phyloP scores from a whole-genome alignment of 306 rosid species.

The Arachis hypogaea region DNA sequence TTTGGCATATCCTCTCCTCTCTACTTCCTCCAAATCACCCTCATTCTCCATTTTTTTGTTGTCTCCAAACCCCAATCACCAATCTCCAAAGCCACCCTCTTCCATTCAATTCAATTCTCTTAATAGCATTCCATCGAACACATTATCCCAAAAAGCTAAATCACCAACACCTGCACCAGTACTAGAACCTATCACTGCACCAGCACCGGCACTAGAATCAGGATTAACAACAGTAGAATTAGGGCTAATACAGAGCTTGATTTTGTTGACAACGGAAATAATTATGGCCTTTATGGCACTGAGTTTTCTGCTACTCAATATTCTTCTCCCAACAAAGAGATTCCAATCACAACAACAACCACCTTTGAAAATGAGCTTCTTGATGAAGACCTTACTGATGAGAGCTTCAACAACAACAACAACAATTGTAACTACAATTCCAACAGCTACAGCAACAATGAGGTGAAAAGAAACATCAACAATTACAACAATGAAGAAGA shows the following conservation, averaged over 20 bases:
- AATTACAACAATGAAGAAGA: slow-evolving; percentile 28
- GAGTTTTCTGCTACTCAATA: slow-evolving; percentile 29
- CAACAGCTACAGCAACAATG: slow-evolving; percentile 5
- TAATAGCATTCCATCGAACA: too few species aligned
- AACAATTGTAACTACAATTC: slow-evolving; percentile 36
- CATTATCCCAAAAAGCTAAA: neutral
- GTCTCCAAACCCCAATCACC: too few species aligned
- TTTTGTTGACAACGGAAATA: slow-evolving; percentile 44
- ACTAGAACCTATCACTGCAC: neutral
- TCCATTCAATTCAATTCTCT: too few species aligned
- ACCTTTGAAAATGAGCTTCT: slow-evolving; percentile 49
- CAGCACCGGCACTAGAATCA: slow-evolving; percentile 12
- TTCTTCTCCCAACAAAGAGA: slow-evolving; percentile 39
- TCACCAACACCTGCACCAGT: slow-evolving; percentile 16
- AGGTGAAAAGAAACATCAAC: neutral
- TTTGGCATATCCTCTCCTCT: too few species aligned
- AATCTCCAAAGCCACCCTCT: too few species aligned
- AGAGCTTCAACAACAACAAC: slow-evolving; percentile 40
- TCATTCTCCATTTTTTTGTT: too few species aligned
- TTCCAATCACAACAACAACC: slow-evolving; percentile 43
- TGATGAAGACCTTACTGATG: slow-evolving; percentile 38
- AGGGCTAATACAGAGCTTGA: slow-evolving; percentile 43
- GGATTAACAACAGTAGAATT: slow-evolving; percentile 14
- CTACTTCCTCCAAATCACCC: too few species aligned
- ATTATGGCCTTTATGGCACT: slow-evolving; percentile 61